These are phyloP conservation scores for Paracamarosporium sp. DNA, from an alignment of 2,329 filamentous ascomycete species.

Conservation along the genomic window DNA sequence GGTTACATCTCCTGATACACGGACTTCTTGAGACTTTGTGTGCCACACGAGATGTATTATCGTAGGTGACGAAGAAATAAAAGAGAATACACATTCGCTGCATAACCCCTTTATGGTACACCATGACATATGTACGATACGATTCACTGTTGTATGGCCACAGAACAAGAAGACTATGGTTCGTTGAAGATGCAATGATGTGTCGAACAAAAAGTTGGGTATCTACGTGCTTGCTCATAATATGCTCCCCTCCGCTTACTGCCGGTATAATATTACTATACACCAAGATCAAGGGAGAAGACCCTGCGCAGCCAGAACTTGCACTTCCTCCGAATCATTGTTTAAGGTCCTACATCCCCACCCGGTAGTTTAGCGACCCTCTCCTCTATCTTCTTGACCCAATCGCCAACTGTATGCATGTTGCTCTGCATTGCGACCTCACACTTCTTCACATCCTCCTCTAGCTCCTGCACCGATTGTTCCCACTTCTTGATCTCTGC, in stretches of 20 bases:
- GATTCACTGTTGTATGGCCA: too few relatives aligned
- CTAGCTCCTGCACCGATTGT: slow-evolving; percentile 79
- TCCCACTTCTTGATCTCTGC: slow-evolving; percentile 86
- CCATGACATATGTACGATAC: too few relatives aligned
- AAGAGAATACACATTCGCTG: too few relatives aligned
- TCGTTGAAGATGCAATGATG: background rate
- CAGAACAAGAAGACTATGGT: too few relatives aligned
- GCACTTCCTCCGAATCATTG: background rate
- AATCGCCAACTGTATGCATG: slow-evolving; percentile 82
- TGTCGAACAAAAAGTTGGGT: slow-evolving; percentile 1
- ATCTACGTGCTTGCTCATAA: slow-evolving; percentile 1
- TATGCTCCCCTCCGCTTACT: background rate
- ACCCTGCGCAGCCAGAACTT: background rate
- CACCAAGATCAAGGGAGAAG: background rate
- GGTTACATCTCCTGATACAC: too few relatives aligned
- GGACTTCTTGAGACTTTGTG: too few relatives aligned
- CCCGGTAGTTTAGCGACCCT: slow-evolving; percentile 63
- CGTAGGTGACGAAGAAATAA: too few relatives aligned
- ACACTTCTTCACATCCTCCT: slow-evolving; percentile 74
- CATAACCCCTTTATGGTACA: too few relatives aligned
- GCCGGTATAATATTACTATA: background rate
- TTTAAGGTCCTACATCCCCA: slow-evolving; percentile 12
- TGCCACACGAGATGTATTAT: too few relatives aligned
- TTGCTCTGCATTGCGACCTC: slow-evolving; percentile 77
- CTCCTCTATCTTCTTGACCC: slow-evolving; percentile 86